phyloP scores from a whole-genome alignment of 805 yeast genomes.

The Yamadazyma sp. region DNA sequence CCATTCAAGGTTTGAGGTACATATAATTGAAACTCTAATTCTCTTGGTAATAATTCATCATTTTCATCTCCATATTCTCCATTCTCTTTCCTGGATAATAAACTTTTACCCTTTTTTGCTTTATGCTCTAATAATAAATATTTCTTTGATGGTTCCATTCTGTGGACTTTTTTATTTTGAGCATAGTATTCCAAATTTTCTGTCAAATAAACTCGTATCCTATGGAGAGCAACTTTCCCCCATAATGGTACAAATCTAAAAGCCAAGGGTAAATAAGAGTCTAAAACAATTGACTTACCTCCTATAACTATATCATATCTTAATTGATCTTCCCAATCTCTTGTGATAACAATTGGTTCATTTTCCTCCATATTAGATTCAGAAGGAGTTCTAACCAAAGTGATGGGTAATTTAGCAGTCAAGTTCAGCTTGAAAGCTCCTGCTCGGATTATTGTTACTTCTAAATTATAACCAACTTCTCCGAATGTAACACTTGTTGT shows the following conservation, averaged over 20 bases:
- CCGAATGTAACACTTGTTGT: conserved; percentile 78
- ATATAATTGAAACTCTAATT: conserved; percentile 81
- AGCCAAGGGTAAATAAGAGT: conserved; percentile 79
- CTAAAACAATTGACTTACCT: conserved; percentile 81
- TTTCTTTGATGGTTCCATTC: conserved; percentile 87
- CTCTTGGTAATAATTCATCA: conserved; percentile 66
- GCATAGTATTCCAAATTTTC: conserved; percentile 92
- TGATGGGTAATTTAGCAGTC: conserved; percentile 58
- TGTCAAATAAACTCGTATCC: conserved; percentile 80
- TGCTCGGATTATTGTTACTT: conserved; percentile 65
- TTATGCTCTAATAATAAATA: conserved; percentile 77
- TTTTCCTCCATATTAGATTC: conserved; percentile 80
- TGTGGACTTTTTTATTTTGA: conserved; percentile 78
- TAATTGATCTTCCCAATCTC: conserved; percentile 93
- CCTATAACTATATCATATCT: conserved; percentile 89
- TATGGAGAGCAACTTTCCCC: conserved; percentile 82
- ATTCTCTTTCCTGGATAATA: conserved; percentile 39
- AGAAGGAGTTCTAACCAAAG: conserved; percentile 70
- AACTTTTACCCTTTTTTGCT: conserved; percentile 50
- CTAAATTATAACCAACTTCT: conserved; percentile 64
- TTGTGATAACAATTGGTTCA: conserved; percentile 86
- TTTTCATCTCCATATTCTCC: conserved; percentile 33
- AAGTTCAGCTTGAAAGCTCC: conserved; percentile 87
- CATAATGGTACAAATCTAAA: conserved; percentile 76
- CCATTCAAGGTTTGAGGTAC: conserved; percentile 69